These are phyloP conservation scores for Albatrellus ellisii DNA, from an alignment of 768 basidiomycete genomes.

Conservation along the genomic window DNA sequence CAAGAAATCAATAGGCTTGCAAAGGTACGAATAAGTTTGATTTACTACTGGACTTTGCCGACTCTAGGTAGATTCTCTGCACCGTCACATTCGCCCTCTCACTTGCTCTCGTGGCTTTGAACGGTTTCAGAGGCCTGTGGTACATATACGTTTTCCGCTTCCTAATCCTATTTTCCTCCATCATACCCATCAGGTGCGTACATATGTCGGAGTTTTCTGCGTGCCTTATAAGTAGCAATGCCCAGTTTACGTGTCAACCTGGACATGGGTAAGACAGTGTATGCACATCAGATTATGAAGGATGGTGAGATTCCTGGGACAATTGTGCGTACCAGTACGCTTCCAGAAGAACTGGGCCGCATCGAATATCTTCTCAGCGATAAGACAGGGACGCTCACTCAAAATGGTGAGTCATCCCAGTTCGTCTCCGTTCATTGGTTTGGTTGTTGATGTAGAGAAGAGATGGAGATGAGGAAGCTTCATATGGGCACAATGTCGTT, in stretches of 20 bases:
- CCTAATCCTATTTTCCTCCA: constrained; percentile 94
- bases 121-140: constrained; percentile 93
- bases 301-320: constrained; percentile 89
- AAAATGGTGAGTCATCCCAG: constrained; percentile 71
- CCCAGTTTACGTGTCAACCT: constrained; percentile 91
- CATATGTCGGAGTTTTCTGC: constrained; percentile 16
- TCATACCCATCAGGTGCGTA: constrained; percentile 90
- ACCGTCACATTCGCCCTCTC: constrained; percentile 89
- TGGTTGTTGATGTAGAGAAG: constrained; percentile 25
- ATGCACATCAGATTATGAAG: constrained; percentile 89
- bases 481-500: constrained; percentile 99
- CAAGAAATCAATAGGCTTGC: constrained; percentile 91
- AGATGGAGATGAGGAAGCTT: constrained; percentile 99
- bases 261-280: constrained; percentile 99
- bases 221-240: not conserved
- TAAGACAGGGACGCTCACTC: constrained; percentile 95
- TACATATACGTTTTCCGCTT: constrained; percentile 96
- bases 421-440: not conserved
- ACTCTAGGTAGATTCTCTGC: constrained; percentile 64
- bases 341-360: constrained; percentile 91
- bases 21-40: constrained; percentile 42
- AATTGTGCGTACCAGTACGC: constrained; percentile 93
- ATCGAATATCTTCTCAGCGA: constrained; percentile 95
- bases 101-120: constrained; percentile 83
- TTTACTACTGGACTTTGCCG: not conserved